A percentile compares a stretch with the other conserved stretches of the same genome.
These are phyloP conservation scores for Dissophora globulifera DNA, from an alignment of 192 early-diverging fungal species.

Conservation along the genomic window DNA sequence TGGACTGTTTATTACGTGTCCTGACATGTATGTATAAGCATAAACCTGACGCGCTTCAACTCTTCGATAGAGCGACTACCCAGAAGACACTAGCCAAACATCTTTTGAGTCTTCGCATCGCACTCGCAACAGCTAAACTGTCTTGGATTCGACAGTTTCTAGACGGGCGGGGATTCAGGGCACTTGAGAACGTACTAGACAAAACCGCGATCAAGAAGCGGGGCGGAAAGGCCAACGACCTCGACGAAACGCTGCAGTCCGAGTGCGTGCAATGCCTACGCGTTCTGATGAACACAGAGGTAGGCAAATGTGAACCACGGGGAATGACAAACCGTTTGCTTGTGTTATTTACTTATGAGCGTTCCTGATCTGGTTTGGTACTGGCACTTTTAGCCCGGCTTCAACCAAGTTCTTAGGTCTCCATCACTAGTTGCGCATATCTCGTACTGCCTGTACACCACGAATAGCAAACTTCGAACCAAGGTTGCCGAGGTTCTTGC, in stretches of 20 bases:
- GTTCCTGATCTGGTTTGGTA: no score
- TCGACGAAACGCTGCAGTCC: conserved; percentile 56
- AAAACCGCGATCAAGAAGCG: conserved; percentile 54
- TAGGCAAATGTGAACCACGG: conserved; percentile 18
- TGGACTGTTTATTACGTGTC: no score
- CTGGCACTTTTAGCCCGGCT: conserved; percentile 61
- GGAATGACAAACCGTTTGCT: no score
- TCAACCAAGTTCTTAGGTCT: conserved; percentile 51
- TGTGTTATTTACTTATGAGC: no score
- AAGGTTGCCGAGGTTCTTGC: conserved; percentile 61
- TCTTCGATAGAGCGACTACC: conserved; percentile 41
- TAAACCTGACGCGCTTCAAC: neutral
- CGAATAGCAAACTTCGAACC: conserved; percentile 55
- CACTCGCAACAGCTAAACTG: conserved; percentile 55
- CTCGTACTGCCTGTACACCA: conserved; percentile 50
- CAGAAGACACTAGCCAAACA: conserved; percentile 56
- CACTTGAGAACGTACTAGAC: conserved; percentile 61
- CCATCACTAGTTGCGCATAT: conserved; percentile 51
- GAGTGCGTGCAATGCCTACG: conserved; percentile 65
- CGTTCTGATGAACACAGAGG: conserved; percentile 62
- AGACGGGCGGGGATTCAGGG: conserved; percentile 56
- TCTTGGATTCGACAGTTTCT: conserved; percentile 65
- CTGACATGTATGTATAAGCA: no score
- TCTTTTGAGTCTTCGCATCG: conserved; percentile 54
- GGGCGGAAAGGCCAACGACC: conserved; percentile 47